Conservation (phyloP, 441 rosid genomes). For the Syzygium syzygioides region DNA sequence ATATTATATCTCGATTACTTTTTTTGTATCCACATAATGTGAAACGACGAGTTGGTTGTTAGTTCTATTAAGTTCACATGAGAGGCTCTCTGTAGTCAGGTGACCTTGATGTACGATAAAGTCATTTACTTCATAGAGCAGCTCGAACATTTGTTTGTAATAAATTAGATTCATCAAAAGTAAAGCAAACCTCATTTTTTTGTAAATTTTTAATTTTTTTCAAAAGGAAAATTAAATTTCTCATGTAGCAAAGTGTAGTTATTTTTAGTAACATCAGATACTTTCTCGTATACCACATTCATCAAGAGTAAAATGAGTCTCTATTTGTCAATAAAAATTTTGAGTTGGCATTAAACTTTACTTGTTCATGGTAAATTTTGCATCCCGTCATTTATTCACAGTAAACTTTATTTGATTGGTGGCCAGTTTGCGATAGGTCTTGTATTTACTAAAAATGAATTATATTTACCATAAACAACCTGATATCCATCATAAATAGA, state of each 20-base stretch:
- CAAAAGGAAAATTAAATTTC: not conserved
- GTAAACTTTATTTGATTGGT: too few relatives aligned
- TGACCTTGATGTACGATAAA: not conserved
- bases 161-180: not conserved
- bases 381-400: too few relatives aligned
- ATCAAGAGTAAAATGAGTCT: not conserved
- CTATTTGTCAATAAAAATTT: not conserved
- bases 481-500: not conserved
- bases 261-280: not conserved
- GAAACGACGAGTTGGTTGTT: not conserved
- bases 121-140: not conserved
- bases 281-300: too few relatives aligned
- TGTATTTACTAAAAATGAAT: too few relatives aligned
- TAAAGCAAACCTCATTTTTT: not conserved
- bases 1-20: not conserved
- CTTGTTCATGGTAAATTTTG: not conserved
- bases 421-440: too few relatives aligned
- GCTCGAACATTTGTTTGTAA: not conserved
- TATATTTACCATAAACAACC: not conserved
- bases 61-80: not conserved
- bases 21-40: not conserved
- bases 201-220: not conserved
- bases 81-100: not conserved
- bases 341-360: not conserved
- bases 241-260: not conserved